Evolutionary conservation across 305 asterid genomes (phyloP).

Genomic region (Rubia balearica): DNA sequence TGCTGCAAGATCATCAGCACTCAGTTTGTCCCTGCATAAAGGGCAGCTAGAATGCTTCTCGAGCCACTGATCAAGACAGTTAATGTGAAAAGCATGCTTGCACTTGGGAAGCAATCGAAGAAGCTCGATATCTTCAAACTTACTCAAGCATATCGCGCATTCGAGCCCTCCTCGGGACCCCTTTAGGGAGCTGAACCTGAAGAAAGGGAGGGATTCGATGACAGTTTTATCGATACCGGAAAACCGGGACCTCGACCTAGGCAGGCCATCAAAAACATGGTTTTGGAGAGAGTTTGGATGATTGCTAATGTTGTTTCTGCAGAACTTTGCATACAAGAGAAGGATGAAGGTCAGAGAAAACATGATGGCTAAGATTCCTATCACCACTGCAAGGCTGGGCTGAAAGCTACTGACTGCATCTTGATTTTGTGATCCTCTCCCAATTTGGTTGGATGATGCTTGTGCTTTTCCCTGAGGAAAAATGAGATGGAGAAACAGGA

Average conservation of each 20-base stretch:
- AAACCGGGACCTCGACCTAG: slow-evolving; percentile 23
- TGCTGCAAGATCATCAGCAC: slow-evolving; percentile 38
- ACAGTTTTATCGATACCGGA: slow-evolving; percentile 58
- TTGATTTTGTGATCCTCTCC: slow-evolving; percentile 20
- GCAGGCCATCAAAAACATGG: slow-evolving; percentile 37
- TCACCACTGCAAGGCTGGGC: slow-evolving; percentile 73
- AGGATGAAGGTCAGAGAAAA: slow-evolving; percentile 55
- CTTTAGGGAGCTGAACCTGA: slow-evolving; percentile 46
- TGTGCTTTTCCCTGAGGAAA: slow-evolving; percentile 36
- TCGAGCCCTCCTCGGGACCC: slow-evolving; percentile 68
- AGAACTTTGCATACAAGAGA: slow-evolving; percentile 68
- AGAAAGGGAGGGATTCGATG: slow-evolving; percentile 71
- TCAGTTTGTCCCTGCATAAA: slow-evolving; percentile 51
- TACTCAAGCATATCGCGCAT: slow-evolving; percentile 70
- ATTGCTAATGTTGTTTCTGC: slow-evolving; percentile 32
- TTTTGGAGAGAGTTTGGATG: slow-evolving; percentile 15
- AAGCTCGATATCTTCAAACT: slow-evolving; percentile 54
- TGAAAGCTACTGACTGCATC: slow-evolving; percentile 32
- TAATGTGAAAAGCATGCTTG: slow-evolving; percentile 72
- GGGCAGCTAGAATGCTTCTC: slow-evolving; percentile 85
- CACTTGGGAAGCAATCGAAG: slow-evolving; percentile 67
- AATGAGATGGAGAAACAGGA: slow-evolving; percentile 19
- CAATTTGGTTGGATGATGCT: slow-evolving; percentile 16
- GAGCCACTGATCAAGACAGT: slow-evolving; percentile 77
- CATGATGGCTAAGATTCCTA: slow-evolving; percentile 53